phyloP scores from a whole-genome alignment of 805 yeast genomes.

The Kluyveromyces lactis region DNA sequence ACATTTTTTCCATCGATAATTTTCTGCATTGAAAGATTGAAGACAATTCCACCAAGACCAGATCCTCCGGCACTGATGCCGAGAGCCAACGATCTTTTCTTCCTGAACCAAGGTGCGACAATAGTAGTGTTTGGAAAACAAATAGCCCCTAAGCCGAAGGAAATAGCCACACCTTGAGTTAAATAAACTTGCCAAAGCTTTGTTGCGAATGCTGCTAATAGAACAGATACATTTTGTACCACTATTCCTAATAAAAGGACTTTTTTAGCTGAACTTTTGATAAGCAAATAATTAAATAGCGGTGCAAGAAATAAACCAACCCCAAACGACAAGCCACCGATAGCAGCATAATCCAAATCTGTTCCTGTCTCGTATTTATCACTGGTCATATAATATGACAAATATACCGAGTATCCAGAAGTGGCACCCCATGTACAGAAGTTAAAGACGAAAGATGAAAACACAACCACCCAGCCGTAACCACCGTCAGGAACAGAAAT shows the following conservation, averaged over 20 bases:
- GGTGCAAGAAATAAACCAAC: conserved; percentile 41
- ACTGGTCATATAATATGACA: conserved; percentile 37
- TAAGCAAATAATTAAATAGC: conserved; percentile 35
- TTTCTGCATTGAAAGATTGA: conserved; percentile 29
- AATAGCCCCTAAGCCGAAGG: conserved; percentile 39
- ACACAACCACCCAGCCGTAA: conserved; percentile 43
- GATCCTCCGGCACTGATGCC: conserved; percentile 32
- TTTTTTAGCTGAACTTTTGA: conserved; percentile 34
- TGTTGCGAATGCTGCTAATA: conserved; percentile 42
- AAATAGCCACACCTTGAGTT: conserved; percentile 46
- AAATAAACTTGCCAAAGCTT: conserved; percentile 45
- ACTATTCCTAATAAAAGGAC: conserved; percentile 35
- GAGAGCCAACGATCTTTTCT: conserved; percentile 33
- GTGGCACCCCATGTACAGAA: conserved; percentile 50
- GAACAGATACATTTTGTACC: conserved; percentile 37
- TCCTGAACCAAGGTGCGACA: conserved; percentile 49
- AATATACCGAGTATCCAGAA: conserved; percentile 42
- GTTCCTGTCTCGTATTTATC: conserved; percentile 33
- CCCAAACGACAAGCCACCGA: conserved; percentile 51
- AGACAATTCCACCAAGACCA: conserved; percentile 38
- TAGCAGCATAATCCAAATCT: conserved; percentile 40
- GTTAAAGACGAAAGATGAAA: conserved; percentile 35
- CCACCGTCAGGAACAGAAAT: conserved; percentile 35
- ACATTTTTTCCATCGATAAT: conserved; percentile 23
- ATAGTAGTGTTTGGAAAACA: conserved; percentile 40